phyloP scores from a whole-genome alignment of 345 rosid genomes.

The Eucalyptus marginata region DNA sequence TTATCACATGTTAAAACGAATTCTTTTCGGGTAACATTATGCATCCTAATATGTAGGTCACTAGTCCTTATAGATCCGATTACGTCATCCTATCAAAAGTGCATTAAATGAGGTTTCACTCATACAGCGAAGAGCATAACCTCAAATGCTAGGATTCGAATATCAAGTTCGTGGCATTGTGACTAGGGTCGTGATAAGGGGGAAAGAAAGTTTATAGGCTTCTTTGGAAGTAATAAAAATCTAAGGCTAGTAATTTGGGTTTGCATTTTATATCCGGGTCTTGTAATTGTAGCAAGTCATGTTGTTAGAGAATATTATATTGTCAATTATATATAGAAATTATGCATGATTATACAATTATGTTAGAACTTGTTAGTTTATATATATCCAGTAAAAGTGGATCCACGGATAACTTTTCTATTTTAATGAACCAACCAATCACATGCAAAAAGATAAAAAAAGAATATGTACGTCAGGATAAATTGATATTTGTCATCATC shows the following conservation, averaged over 20 bases:
- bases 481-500: too few species aligned
- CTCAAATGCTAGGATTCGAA: background rate
- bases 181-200: background rate
- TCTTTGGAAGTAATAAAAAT: background rate
- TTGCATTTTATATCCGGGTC: background rate
- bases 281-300: background rate
- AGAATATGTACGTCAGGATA: background rate
- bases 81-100: background rate
- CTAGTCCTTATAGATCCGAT: background rate
- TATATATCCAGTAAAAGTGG: background rate
- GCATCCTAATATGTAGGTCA: background rate
- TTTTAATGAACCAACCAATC: background rate
- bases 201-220: background rate
- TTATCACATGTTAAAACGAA: too few species aligned
- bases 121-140: background rate
- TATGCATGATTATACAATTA: background rate
- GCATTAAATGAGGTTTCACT: background rate
- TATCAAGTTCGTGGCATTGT: background rate
- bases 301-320: too few species aligned
- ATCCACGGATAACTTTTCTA: background rate
- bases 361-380: too few species aligned
- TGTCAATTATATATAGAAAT: background rate
- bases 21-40: background rate
- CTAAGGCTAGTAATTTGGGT: background rate
- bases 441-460: background rate